These are phyloP conservation scores for Claviceps fusiformis DNA, from an alignment of 2,329 filamentous ascomycete species.

Conservation along the genomic window DNA sequence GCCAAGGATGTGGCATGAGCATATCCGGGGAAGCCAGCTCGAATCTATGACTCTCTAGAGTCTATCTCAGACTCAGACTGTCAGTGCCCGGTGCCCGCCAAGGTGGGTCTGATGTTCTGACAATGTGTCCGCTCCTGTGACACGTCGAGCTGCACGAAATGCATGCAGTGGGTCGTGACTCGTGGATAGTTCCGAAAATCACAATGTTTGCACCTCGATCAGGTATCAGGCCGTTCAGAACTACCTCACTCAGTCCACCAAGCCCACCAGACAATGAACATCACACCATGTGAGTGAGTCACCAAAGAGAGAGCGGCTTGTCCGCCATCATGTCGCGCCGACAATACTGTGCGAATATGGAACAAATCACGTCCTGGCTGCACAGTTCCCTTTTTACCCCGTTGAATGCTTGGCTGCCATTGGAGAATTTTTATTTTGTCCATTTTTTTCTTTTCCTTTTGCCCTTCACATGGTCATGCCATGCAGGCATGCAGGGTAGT, in stretches of 20 bases:
- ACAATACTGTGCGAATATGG: not conserved
- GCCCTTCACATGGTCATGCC: not conserved
- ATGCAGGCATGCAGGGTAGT: not conserved
- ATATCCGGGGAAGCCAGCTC: not conserved
- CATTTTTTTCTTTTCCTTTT: not conserved
- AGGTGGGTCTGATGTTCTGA: not conserved
- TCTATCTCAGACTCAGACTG: too few relatives aligned
- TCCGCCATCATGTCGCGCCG: not conserved
- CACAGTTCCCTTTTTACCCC: too few relatives aligned
- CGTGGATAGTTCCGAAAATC: not conserved
- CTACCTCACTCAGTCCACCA: not conserved
- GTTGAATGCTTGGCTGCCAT: not conserved
- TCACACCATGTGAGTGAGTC: not conserved
- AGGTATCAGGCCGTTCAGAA: not conserved
- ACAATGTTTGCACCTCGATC: not conserved
- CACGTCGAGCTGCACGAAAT: slow-evolving; percentile 1
- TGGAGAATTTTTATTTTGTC: not conserved
- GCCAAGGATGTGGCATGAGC: not conserved
- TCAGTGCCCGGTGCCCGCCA: not conserved
- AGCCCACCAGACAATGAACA: too few relatives aligned
- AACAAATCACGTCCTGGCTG: not conserved
- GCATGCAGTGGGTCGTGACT: not conserved
- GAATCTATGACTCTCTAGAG: not conserved
- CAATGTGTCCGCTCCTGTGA: not conserved
- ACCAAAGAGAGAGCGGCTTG: not conserved